phyloP scores from a whole-genome alignment of 305 asterid species.

The Petunia hybrid region DNA sequence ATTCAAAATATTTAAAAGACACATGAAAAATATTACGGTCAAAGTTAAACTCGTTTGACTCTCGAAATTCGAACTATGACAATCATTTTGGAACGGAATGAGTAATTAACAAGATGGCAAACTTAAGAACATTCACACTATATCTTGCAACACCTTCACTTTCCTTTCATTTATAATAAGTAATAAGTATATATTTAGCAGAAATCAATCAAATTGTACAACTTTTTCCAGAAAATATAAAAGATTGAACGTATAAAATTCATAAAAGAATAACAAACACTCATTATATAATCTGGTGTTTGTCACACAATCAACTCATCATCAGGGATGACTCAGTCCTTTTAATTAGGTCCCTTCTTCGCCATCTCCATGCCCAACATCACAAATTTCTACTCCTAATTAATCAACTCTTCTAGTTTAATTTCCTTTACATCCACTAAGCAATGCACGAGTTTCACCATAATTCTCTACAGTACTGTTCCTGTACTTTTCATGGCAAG shows the following conservation, averaged over 20 bases:
- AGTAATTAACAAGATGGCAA: too few relatives aligned
- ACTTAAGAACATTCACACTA: too few relatives aligned
- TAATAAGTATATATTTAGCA: neutral
- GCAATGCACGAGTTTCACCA: conserved; percentile 64
- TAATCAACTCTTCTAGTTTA: neutral
- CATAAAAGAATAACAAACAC: conserved; percentile 37
- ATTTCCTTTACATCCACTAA: conserved; percentile 48
- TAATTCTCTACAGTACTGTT: conserved; percentile 40
- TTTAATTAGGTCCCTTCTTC: neutral
- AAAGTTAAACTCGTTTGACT: too few relatives aligned
- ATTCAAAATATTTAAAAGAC: too few relatives aligned
- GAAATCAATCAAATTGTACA: neutral
- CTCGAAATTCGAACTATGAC: too few relatives aligned
- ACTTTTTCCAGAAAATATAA: neutral
- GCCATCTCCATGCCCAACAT: conserved; percentile 51
- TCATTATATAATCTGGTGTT: conserved; percentile 39
- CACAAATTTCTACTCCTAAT: conserved; percentile 12
- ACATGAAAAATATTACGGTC: too few relatives aligned
- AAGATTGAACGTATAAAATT: neutral
- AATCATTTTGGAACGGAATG: too few relatives aligned
- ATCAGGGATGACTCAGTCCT: conserved; percentile 48
- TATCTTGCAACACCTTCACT: too few relatives aligned
- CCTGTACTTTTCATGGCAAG: conserved; percentile 53
- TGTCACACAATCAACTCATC: conserved; percentile 33
- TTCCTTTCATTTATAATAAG: neutral